These are phyloP conservation scores for Trypanosomatidae sp. DNA, from an alignment of 208 protist genomes.

Conservation along the genomic window DNA sequence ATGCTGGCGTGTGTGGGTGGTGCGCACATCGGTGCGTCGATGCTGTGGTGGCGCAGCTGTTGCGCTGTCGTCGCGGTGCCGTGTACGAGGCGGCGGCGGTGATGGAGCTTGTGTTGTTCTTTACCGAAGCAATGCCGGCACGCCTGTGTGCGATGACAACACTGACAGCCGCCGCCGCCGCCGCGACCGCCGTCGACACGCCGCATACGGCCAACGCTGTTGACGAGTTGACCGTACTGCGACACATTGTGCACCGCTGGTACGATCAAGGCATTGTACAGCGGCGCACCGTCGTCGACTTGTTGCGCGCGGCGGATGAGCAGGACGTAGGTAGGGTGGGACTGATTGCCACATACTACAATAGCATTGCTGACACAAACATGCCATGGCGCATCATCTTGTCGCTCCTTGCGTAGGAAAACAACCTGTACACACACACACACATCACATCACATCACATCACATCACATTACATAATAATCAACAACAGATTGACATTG, in stretches of 20 bases:
- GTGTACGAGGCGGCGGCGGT: slow-evolving; percentile 41
- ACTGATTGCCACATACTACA: slow-evolving; percentile 31
- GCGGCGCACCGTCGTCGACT: slow-evolving; percentile 15
- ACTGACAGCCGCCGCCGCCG: slow-evolving; percentile 4
- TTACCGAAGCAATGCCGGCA: slow-evolving; percentile 21
- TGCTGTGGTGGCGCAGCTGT: slow-evolving; percentile 17
- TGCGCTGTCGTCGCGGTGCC: slow-evolving; percentile 13
- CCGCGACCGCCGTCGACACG: slow-evolving; percentile 18
- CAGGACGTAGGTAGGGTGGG: slow-evolving; percentile 6
- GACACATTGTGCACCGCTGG: slow-evolving; percentile 41
- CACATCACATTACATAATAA: background rate
- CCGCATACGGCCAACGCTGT: no score
- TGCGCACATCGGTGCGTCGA: slow-evolving; percentile 39
- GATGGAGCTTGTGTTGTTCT: slow-evolving; percentile 64
- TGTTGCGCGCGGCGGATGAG: slow-evolving; percentile 20
- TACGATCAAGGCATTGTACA: slow-evolving; percentile 21
- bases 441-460: background rate
- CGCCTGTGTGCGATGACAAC: no score
- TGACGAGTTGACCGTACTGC: no score
- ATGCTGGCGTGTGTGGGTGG: no score
- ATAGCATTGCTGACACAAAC: slow-evolving; percentile 18
- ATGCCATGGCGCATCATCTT: slow-evolving; percentile 19
- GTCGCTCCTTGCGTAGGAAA: slow-evolving; percentile 10
- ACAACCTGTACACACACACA: no score
- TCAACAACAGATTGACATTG: background rate